Evolutionary conservation across 805 yeast species (phyloP).

Genomic region (Sungouiozyma ichnusensis): DNA sequence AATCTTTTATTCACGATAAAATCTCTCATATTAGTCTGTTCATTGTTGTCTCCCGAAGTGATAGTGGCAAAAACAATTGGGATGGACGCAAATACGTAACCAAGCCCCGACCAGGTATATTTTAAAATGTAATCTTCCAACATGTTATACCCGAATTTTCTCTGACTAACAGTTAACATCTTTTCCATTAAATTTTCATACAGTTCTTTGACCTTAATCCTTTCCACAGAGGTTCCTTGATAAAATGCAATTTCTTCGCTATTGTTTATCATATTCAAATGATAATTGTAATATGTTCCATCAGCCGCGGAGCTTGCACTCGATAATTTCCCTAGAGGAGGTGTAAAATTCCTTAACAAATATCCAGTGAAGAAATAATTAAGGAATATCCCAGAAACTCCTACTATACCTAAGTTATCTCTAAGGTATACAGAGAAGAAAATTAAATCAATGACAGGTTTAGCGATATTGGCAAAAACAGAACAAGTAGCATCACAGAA

Average conservation of each 20-base stretch:
- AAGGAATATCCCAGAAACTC: conserved; percentile 68
- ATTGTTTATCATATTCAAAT: conserved; percentile 73
- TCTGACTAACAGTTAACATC: conserved; percentile 42
- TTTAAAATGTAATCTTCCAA: conserved; percentile 80
- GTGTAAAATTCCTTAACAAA: conserved; percentile 61
- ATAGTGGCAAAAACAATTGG: conserved; percentile 65
- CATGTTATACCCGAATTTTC: conserved; percentile 57
- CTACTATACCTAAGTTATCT: conserved; percentile 79
- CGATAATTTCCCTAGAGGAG: conserved; percentile 72
- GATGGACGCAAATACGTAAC: conserved; percentile 81
- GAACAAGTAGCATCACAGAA: conserved; percentile 76
- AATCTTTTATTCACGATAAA: conserved; percentile 85
- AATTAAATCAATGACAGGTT: conserved; percentile 78
- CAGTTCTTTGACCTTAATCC: conserved; percentile 47
- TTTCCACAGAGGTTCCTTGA: conserved; percentile 77
- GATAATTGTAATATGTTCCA: conserved; percentile 82
- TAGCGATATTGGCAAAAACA: conserved; percentile 79
- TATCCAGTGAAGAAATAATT: conserved; percentile 77
- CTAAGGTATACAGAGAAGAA: conserved; percentile 77
- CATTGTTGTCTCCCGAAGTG: conserved; percentile 25
- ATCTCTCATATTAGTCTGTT: conserved; percentile 64
- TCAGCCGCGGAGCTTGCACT: conserved; percentile 68
- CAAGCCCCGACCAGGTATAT: conserved; percentile 91
- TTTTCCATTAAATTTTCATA: conserved; percentile 50
- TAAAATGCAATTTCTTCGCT: conserved; percentile 92